Evolutionary conservation across 768 basidiomycete species (phyloP), one percentile per base, ranked within the genome.

Genomic region (Calvatia gigantea): DNA sequence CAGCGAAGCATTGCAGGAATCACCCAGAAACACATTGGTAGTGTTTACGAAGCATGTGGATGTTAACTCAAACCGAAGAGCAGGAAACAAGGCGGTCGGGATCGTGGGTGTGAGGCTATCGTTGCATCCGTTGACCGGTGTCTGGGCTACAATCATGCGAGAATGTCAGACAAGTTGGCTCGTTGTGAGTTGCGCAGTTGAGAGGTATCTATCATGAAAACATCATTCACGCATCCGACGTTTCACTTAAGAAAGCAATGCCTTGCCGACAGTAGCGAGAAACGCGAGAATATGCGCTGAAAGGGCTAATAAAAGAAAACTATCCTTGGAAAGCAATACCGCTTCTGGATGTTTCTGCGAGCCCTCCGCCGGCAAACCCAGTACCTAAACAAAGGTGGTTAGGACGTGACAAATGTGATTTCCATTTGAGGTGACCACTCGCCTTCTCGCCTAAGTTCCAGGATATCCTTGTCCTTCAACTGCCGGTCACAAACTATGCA

Each of bases 311-410:
- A 54, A 11, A 12, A 35, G 17, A 14, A 31, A 23, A 23, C 49
- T 64, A 94, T 39, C 91, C 92, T 66, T 95, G 92, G 75, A 98
- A 96, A 0, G 92, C 87, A 11, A 92, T 72, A 1, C 92, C 93
- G 27, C 75, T 76, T 67, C 82, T 87, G 33, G 82, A 85, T 0
- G 89, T 88, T 71, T 96, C 92, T n/a, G 94, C 92, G 61, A 93
- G 70, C 5, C 95, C 95, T n/a, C 95, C 94, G 51, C 91, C 89
- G 6, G 95, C 94, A 65, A 91, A 98, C 0, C 95, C 94, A 8
- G 95, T 98, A 23, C 92, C 91, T 93, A 41, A 32, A 52, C 49
- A 8, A 51, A 25, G n/a, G n/a, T n/a, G n/a, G 33, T 54, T 17
- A 42, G 51, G 2, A 32, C 2, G 35, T 14, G 11, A 1, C 21